These are phyloP conservation scores for Leonotis leonurus DNA, from an alignment of 257 asterid species.

Conservation along the genomic window DNA sequence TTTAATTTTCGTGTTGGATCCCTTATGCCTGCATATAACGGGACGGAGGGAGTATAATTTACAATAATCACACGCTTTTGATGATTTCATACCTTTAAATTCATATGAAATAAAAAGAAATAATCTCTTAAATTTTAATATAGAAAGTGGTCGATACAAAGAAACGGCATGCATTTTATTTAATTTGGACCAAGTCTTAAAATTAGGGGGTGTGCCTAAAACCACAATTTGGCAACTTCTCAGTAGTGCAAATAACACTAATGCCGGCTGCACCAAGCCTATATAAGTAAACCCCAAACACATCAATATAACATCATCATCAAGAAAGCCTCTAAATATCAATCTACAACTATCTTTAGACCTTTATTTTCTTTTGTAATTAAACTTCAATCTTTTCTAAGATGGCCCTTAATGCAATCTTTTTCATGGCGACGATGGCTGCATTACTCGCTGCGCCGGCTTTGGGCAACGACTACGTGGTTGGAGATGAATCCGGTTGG, in stretches of 20 bases:
- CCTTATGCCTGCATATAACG: too few relatives aligned
- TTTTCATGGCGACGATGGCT: constrained; percentile 7
- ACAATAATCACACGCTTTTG: too few relatives aligned
- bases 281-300: neutral
- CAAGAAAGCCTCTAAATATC: neutral
- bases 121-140: too few relatives aligned
- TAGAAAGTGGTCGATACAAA: too few relatives aligned
- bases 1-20: too few relatives aligned
- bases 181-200: neutral
- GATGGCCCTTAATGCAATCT: constrained; percentile 24
- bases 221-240: neutral
- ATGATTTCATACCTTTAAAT: too few relatives aligned
- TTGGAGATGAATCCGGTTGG: constrained; percentile 27
- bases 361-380: neutral
- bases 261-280: neutral
- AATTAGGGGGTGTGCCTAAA: neutral
- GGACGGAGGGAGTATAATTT: too few relatives aligned
- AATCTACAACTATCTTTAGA: too few relatives aligned
- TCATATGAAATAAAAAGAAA: too few relatives aligned
- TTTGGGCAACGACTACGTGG: constrained; percentile 24
- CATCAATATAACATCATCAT: neutral
- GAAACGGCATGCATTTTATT: too few relatives aligned
- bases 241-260: neutral
- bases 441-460: constrained; percentile 13
- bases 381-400: neutral